Evolutionary conservation across 768 basidiomycete genomes (phyloP).

Genomic region (Pleurotus pulmonarius): DNA sequence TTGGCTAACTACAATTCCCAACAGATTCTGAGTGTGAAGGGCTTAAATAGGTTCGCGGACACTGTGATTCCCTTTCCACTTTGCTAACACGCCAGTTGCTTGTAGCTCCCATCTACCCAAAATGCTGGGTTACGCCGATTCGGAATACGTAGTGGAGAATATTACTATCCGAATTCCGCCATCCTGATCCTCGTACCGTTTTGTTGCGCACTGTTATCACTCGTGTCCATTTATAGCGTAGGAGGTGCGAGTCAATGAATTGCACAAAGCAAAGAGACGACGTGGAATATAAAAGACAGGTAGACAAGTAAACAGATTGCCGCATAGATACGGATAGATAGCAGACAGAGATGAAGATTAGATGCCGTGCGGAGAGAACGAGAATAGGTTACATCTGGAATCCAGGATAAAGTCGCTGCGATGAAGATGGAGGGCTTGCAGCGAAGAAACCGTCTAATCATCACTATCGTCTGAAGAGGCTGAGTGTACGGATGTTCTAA

Average conservation of each 20-base stretch:
- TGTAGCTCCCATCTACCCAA: slow-evolving; percentile 75
- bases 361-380: background rate
- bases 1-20: slow-evolving; percentile 94
- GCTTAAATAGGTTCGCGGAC: slow-evolving; percentile 78
- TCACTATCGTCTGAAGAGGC: background rate
- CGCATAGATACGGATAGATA: background rate
- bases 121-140: slow-evolving; percentile 89
- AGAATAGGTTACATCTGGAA: background rate
- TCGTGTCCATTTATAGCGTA: no score
- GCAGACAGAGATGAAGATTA: background rate
- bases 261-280: no score
- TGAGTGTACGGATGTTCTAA: background rate
- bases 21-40: slow-evolving; percentile 85
- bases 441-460: background rate
- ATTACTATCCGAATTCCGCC: slow-evolving; percentile 73
- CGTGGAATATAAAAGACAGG: background rate
- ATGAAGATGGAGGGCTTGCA: no score
- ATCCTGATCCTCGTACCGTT: slow-evolving; percentile 12
- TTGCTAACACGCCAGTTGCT: background rate
- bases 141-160: slow-evolving; percentile 96
- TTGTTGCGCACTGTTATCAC: no score
- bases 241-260: no score
- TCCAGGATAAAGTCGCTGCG: no score
- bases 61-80: background rate
- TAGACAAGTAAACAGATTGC: background rate